Evolutionary conservation across 306 rosid genomes (phyloP).

Genomic region (Casuarina equisetifolia): DNA sequence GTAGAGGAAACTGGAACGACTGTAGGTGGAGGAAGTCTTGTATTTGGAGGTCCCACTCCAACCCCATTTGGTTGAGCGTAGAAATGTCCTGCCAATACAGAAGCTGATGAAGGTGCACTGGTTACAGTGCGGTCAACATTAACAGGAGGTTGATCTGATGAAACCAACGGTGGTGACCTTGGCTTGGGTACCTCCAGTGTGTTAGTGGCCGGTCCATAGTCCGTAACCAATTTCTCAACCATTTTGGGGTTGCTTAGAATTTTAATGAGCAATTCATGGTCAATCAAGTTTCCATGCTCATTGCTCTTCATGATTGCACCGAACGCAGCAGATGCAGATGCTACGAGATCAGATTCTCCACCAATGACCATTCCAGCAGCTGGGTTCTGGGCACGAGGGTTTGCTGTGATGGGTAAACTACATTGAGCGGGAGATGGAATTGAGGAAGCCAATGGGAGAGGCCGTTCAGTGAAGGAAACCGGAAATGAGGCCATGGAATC

Average conservation of each 20-base stretch:
- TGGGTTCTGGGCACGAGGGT: conserved; percentile 25
- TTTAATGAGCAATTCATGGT: conserved; percentile 66
- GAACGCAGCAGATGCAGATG: conserved; percentile 67
- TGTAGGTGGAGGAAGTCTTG: conserved; percentile 38
- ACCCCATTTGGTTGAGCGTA: conserved; percentile 41
- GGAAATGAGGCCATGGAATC: conserved; percentile 28
- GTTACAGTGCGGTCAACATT: conserved; percentile 38
- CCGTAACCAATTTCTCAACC: conserved; percentile 74
- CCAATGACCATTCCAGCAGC: conserved; percentile 22
- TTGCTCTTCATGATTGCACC: conserved; percentile 59
- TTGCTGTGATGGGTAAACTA: conserved; percentile 18
- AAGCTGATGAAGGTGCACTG: conserved; percentile 27
- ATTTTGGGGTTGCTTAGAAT: conserved; percentile 74
- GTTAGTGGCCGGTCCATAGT: conserved; percentile 40
- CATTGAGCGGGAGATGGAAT: conserved; percentile 33
- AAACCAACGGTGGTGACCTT: conserved; percentile 41
- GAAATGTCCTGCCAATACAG: conserved; percentile 39
- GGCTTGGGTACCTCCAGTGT: conserved; percentile 35
- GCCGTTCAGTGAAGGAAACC: conserved; percentile 31
- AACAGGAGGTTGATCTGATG: conserved; percentile 39
- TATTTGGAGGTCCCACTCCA: conserved; percentile 43
- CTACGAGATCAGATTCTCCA: conserved; percentile 51
- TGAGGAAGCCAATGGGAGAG: conserved; percentile 33
- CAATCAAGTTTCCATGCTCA: conserved; percentile 65
- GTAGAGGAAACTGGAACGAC: conserved; percentile 39